A percentile compares a stretch with the other conserved stretches of the same genome.
Conservation (phyloP, 768 basidiomycete species). For the Tephrocybe sp. region DNA sequence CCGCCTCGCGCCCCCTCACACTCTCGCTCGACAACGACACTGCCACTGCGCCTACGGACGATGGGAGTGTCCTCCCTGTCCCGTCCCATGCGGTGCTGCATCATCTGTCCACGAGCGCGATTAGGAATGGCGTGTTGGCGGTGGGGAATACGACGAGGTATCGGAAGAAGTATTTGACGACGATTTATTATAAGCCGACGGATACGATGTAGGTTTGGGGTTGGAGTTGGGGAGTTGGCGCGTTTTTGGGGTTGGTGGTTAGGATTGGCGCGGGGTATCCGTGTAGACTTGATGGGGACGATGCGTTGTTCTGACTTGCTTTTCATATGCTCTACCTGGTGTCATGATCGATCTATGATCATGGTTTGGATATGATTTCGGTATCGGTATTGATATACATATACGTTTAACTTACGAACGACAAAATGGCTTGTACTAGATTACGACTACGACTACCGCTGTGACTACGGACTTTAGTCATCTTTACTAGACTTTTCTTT, state of each 20-base stretch:
- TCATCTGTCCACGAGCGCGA: conserved; percentile 93
- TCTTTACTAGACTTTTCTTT: too few species aligned
- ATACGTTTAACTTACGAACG: background rate
- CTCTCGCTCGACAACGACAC: conserved; percentile 11
- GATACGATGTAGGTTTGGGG: conserved; percentile 28
- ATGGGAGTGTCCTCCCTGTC: conserved; percentile 87
- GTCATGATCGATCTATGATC: too few species aligned
- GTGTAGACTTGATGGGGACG: too few species aligned
- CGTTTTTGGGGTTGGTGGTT: too few species aligned
- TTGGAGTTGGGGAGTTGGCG: background rate
- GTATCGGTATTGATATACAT: too few species aligned
- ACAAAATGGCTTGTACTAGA: background rate
- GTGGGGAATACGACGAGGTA: conserved; percentile 92
- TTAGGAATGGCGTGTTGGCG: conserved; percentile 88
- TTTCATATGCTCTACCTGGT: too few species aligned
- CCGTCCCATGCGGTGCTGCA: conserved; percentile 93
- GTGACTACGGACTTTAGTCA: too few species aligned
- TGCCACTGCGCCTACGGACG: conserved; percentile 61
- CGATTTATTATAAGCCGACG: conserved; percentile 73
- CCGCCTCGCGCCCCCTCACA: conserved; percentile 13
- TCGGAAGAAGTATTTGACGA: conserved; percentile 88
- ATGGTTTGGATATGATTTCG: too few species aligned
- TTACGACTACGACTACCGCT: background rate
- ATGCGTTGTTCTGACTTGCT: too few species aligned
- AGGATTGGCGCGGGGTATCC: too few species aligned